Conservation (phyloP, 2,329 filamentous ascomycete genomes). For the Colletotrichum sp. region DNA sequence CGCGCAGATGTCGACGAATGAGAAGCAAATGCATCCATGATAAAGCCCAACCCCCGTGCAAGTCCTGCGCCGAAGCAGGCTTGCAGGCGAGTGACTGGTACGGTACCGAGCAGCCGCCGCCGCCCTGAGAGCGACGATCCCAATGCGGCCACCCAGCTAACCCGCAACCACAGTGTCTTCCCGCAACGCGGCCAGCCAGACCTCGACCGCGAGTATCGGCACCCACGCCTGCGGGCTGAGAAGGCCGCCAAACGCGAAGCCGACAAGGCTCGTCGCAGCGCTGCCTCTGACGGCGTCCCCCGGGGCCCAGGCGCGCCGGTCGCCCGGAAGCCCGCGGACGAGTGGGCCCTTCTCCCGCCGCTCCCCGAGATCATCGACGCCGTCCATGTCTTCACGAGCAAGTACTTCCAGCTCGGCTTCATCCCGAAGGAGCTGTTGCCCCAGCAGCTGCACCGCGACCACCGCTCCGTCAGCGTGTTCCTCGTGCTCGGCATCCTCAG, state of each 20-base stretch:
- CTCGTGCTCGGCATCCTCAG: conserved; percentile 61
- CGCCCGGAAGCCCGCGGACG: conserved; percentile 36
- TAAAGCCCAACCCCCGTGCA: conserved; percentile 53
- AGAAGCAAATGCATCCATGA: conserved; percentile 62
- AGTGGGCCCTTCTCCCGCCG: conserved; percentile 57
- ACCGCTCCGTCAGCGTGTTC: conserved; percentile 57
- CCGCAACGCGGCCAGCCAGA: conserved; percentile 58
- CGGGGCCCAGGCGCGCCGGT: conserved; percentile 7
- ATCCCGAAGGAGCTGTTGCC: conserved; percentile 59
- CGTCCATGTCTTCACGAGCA: conserved; percentile 56
- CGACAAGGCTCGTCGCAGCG: conserved; percentile 39
- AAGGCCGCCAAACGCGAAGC: conserved; percentile 46
- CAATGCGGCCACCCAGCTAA: neutral
- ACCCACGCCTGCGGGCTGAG: conserved; percentile 56
- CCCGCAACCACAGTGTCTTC: conserved; percentile 47
- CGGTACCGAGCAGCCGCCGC: neutral
- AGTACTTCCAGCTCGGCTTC: conserved; percentile 66
- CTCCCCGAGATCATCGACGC: conserved; percentile 56
- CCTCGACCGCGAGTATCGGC: conserved; percentile 60
- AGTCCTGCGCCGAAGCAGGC: conserved; percentile 56
- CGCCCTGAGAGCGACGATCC: neutral
- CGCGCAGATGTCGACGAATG: conserved; percentile 58
- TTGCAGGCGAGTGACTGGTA: conserved; percentile 56
- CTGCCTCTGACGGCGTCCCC: conserved; percentile 29
- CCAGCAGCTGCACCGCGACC: conserved; percentile 49